These are phyloP conservation scores for Mortierella sp. DNA, from an alignment of 371 early-diverging fungal species.

Conservation along the genomic window DNA sequence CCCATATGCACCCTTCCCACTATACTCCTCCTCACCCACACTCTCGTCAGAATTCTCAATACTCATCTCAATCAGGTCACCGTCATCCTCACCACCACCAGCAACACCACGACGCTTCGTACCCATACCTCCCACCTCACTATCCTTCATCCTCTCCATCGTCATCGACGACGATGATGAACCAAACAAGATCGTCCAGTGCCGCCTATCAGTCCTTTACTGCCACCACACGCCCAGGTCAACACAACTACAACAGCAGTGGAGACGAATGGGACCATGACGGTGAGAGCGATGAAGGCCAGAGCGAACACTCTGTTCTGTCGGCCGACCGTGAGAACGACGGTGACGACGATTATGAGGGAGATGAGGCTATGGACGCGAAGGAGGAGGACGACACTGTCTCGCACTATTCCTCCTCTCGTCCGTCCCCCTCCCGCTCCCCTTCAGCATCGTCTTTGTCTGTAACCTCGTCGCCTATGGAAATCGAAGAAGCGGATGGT, in stretches of 20 bases:
- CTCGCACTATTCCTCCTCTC: background rate
- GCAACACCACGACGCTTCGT: background rate
- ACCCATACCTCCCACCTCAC: background rate
- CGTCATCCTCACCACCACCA: background rate
- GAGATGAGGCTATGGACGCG: background rate
- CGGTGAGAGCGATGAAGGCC: background rate
- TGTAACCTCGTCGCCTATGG: background rate
- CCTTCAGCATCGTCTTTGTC: background rate
- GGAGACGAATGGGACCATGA: background rate
- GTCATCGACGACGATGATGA: background rate
- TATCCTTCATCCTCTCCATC: background rate
- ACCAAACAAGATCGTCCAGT: background rate
- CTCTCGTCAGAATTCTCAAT: background rate
- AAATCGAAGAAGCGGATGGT: background rate
- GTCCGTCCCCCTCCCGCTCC: background rate
- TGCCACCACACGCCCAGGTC: background rate
- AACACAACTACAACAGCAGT: background rate
- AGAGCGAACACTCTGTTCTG: background rate
- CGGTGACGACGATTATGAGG: slow-evolving; percentile 8
- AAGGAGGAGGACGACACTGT: background rate
- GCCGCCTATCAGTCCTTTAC: background rate
- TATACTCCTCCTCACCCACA: background rate
- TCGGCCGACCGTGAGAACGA: slow-evolving; percentile 11
- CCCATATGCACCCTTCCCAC: background rate
- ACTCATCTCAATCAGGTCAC: background rate